phyloP scores from a whole-genome alignment of 352 stramenopile genomes.

The Pythium utonaiense region DNA sequence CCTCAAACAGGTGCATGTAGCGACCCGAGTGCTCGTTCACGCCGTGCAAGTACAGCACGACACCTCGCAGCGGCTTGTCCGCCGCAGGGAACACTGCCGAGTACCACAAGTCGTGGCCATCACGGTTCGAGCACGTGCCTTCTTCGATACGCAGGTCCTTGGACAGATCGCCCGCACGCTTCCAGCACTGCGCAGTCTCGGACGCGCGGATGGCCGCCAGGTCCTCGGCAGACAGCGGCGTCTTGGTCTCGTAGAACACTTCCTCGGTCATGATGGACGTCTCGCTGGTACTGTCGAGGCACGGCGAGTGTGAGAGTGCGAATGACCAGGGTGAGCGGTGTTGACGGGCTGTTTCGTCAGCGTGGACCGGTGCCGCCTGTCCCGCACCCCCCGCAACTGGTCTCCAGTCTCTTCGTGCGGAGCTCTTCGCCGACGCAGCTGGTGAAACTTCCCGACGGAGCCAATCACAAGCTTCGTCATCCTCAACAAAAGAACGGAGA shows the following conservation, averaged over 20 bases:
- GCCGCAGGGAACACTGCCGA: constrained; percentile 9
- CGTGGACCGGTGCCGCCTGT: no score
- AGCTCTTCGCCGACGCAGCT: no score
- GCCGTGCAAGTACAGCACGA: constrained; percentile 20
- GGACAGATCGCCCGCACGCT: constrained; percentile 14
- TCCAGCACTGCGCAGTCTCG: constrained; percentile 15
- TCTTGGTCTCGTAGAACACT: constrained; percentile 10
- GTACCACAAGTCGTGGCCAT: constrained; percentile 13
- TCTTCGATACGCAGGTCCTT: constrained; percentile 10
- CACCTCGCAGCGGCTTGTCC: background rate
- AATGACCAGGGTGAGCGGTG: no score
- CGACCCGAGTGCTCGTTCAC: constrained; percentile 23
- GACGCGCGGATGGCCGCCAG: constrained; percentile 11
- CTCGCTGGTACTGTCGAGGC: no score
- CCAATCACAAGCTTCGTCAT: no score
- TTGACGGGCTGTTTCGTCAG: no score
- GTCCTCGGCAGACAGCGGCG: background rate
- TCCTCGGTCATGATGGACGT: no score
- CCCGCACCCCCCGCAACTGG: no score
- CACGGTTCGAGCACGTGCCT: constrained; percentile 4
- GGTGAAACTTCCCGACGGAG: no score
- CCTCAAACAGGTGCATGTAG: constrained; percentile 20
- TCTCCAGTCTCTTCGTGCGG: no score
- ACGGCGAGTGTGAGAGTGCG: no score
- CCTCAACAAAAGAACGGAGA: no score